Evolutionary conservation across 2,329 filamentous ascomycete genomes (phyloP), one percentile per base, ranked within the genome.

Genomic region (Claviceps sp.): DNA sequence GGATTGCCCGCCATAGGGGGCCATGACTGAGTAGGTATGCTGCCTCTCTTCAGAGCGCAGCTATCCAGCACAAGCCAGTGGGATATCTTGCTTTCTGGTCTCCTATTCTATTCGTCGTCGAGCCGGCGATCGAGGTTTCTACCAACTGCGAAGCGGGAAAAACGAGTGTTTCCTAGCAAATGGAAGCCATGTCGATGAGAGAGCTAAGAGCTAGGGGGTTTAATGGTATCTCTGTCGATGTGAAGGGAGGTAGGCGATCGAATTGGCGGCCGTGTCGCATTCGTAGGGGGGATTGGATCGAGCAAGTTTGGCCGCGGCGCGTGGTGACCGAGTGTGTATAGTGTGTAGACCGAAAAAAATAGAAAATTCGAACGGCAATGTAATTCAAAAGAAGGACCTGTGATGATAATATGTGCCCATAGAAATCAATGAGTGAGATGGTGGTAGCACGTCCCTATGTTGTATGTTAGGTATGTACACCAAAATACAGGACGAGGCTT

Each of bases 1-100:
- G 57, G 70, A 65, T 57, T 71, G 70, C 52, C 71, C 66, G 30
- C 40, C 55, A 60, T 68, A 65, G 6, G 56, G 54, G 62, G 68
- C 63, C 74, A 76, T 59, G 67, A 65, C 54, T 64, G 67, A 20
- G 7, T 22, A 22, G 22, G 4, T 70, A 34, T 5, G 7, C 26
- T 24, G n/a, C 24, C 18, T 22, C 45, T 34, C 38, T 24, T 5
- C 44, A 40, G 20, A 24, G 22, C 41, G 26, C 26, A 26, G 40
- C 22, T 22, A 7, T 34, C 30, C 4, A 4, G 24, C 18, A 14
- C 16, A 16, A 37, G 16, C 43, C 37, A 42, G 43, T 22, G 37
- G 5, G 2, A 5, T 4, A 16, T 22, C 34, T n/a, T 22, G 1
- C 14, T 11, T 30, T 24, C n/a, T 26, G 37, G 38, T 16, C 20